Evolutionary conservation across 768 basidiomycete genomes (phyloP).

Genomic region (Phylloporus arenicola): DNA sequence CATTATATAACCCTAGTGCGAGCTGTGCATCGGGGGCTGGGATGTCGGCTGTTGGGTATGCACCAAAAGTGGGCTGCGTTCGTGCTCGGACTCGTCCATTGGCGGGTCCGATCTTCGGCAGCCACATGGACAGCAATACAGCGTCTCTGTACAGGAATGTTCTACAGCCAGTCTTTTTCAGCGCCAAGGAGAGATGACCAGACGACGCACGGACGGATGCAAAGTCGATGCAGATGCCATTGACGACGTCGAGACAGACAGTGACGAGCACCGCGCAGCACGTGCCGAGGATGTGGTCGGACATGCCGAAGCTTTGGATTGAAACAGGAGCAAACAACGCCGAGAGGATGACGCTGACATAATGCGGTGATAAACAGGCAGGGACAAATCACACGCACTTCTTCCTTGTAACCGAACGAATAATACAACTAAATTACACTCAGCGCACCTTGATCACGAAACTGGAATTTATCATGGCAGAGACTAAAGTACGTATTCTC

Average conservation of each 20-base stretch:
- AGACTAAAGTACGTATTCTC: conserved; percentile 10
- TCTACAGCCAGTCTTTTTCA: conserved; percentile 4
- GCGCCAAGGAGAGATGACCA: neutral
- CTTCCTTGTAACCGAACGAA: neutral
- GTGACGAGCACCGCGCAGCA: conserved; percentile 16
- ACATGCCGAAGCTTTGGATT: conserved; percentile 8
- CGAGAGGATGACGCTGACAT: conserved; percentile 9
- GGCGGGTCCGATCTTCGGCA: neutral
- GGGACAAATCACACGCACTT: conserved; percentile 3
- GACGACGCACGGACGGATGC: conserved; percentile 17
- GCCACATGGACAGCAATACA: conserved; percentile 21
- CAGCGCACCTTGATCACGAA: neutral
- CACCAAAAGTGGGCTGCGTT: conserved; percentile 19
- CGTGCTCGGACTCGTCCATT: conserved; percentile 10
- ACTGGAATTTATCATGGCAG: conserved; percentile 15
- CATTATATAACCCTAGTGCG: neutral
- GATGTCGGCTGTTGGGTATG: conserved; percentile 17
- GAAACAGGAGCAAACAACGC: too few species aligned
- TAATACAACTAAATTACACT: neutral
- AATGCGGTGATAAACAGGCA: conserved; percentile 4
- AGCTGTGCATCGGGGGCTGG: conserved; percentile 23
- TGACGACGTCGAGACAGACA: conserved; percentile 19
- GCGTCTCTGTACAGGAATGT: conserved; percentile 20
- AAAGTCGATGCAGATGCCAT: conserved; percentile 23
- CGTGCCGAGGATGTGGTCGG: conserved; percentile 15